A percentile compares a stretch with the other conserved stretches of the same genome.
Conservation (phyloP, 805 yeast genomes). For the Yarrowia divulgata region DNA sequence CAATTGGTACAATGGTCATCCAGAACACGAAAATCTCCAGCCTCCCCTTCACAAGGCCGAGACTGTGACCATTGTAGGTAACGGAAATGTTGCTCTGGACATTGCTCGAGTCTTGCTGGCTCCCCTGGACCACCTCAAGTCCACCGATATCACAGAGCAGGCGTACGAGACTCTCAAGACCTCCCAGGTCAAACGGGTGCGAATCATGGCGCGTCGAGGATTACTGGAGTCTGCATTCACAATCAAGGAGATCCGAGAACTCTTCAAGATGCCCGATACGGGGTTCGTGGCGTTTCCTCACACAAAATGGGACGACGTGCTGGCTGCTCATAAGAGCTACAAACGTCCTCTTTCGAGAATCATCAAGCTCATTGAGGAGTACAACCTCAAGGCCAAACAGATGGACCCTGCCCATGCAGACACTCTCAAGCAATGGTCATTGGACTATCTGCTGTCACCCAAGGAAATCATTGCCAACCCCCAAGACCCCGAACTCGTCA, state of each 20-base stretch:
- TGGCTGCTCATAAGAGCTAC: constrained; percentile 35
- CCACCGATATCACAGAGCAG: constrained; percentile 73
- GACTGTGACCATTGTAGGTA: constrained; percentile 85
- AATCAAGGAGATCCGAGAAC: constrained; percentile 88
- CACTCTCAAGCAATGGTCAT: constrained; percentile 60
- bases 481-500: constrained; percentile 52
- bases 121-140: constrained; percentile 61
- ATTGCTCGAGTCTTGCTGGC: constrained; percentile 80
- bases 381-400: constrained; percentile 38
- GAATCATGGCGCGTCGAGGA: constrained; percentile 86
- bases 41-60: constrained; percentile 69
- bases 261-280: constrained; percentile 56
- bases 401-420: constrained; percentile 6
- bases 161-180: constrained; percentile 63
- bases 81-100: constrained; percentile 96
- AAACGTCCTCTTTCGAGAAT: constrained; percentile 35
- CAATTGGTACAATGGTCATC: constrained; percentile 96
- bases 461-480: constrained; percentile 54
- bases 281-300: constrained; percentile 11
- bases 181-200: constrained; percentile 67
- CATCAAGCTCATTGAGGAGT: constrained; percentile 45
- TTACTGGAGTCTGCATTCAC: constrained; percentile 83
- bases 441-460: constrained; percentile 77
- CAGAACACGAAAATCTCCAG: constrained; percentile 58
- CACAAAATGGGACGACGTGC: constrained; percentile 28